Base-by-base conservation (phyloP, 345 rosid genomes). In the Euphorbia tirucalli region DNA sequence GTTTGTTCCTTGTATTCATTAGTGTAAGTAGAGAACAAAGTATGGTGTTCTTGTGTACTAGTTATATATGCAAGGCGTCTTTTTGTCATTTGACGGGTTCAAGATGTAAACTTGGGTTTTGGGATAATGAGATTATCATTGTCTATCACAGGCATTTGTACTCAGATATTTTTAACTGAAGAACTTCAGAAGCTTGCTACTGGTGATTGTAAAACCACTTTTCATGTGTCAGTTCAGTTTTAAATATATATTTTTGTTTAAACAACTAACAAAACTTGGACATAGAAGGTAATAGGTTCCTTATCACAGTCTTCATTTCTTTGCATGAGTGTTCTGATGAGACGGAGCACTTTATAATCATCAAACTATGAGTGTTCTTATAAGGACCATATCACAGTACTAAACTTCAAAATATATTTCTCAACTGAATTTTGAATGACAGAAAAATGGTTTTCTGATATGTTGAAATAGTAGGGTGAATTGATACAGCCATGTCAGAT, bases 1-100 rank as follows among this genome's bases (percentile, higher is more conserved):
- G 88, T 88, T 77, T 41, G 82, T 72, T 65, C 58, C 54, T 48
- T 71, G 0, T 74, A 39, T 27, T 55, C 57, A 22, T 70, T 32
- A 24, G 18, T 59, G 10, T 1, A 25, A 11, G 3, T 41, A 15
- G 71, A 56, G 9, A 5, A 28, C 1, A 37, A n/a, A 41, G 13
- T 19, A 44, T 21, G 2, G 30, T 66, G 43, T 43, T 27, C 13
- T 16, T 46, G 4, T 44, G 5, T 73, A 7, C 3, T 7, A 55
- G 57, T 14, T 73, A 56, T 69, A 19, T 16, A 35, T 24, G 35
- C 13, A 15, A 30, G 0, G 25, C 28, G 3, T 50, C 5, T 54
- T 54, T 68, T n/a, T 56, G 37, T 9, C 21, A 27, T 8, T 27
- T n/a, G 16, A 30, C 24, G 22, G 64, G n/a, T 69, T 48, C 32